Evolutionary conservation across 768 basidiomycete species (phyloP).

Genomic region (Roridomyces roridus): DNA sequence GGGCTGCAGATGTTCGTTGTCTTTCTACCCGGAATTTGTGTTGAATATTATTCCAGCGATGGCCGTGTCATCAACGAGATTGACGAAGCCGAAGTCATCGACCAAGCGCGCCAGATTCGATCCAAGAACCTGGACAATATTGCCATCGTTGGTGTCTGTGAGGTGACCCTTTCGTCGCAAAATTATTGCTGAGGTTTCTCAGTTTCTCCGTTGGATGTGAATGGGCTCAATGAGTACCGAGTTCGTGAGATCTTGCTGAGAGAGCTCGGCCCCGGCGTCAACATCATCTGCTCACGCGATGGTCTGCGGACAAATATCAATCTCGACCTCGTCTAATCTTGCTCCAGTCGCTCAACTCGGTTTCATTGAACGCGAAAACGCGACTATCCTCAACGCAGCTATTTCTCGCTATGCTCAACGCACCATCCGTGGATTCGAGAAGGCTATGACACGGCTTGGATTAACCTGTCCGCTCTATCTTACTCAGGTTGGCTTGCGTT

Average conservation of each 20-base stretch:
- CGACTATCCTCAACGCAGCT: conserved; percentile 70
- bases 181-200: background rate
- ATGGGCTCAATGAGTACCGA: conserved; percentile 38
- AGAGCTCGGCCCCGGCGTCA: conserved; percentile 43
- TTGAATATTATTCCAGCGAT: conserved; percentile 27
- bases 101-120: conserved; percentile 44
- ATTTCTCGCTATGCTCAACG: conserved; percentile 62
- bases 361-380: conserved; percentile 70
- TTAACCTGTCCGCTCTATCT: conserved; percentile 58
- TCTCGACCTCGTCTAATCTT: background rate
- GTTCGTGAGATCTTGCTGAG: conserved; percentile 35
- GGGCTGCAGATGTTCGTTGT: conserved; percentile 52
- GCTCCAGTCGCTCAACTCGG: conserved; percentile 59
- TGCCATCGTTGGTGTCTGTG: conserved; percentile 39
- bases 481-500: conserved; percentile 39
- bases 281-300: conserved; percentile 61
- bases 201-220: conserved; percentile 41
- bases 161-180: background rate
- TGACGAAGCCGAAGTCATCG: conserved; percentile 49
- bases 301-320: conserved; percentile 27
- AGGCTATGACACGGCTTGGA: conserved; percentile 53
- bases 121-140: conserved; percentile 36
- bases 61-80: conserved; percentile 41
- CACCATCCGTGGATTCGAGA: conserved; percentile 60
- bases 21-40: background rate